phyloP scores from a whole-genome alignment of 768 basidiomycete genomes.

The Boletus sp. region DNA sequence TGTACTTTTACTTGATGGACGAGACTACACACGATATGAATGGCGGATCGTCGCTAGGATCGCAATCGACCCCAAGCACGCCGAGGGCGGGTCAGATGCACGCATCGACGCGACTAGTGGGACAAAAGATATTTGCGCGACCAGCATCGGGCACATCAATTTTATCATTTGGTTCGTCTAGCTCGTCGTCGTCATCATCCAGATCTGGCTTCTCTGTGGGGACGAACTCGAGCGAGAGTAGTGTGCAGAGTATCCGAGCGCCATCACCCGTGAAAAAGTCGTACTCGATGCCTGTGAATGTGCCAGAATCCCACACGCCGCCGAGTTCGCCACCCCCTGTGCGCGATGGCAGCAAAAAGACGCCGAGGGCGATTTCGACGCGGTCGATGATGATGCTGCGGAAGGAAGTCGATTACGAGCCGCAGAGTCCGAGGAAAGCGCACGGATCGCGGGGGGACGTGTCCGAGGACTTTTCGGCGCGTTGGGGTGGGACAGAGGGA shows the following conservation, averaged over 20 bases:
- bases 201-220: conserved; percentile 42
- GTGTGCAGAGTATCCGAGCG: conserved; percentile 26
- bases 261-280: conserved; percentile 45
- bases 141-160: conserved; percentile 16
- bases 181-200: conserved; percentile 26
- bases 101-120: conserved; percentile 14
- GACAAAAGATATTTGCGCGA: conserved; percentile 25
- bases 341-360: conserved; percentile 23
- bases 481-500: too few species aligned
- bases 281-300: conserved; percentile 18
- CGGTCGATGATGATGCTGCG: conserved; percentile 62
- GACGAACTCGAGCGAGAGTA: conserved; percentile 30
- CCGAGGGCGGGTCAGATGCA: conserved; percentile 25
- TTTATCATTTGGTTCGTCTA: conserved; percentile 21
- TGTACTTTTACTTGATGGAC: conserved; percentile 92
- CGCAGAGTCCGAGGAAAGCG: conserved; percentile 65
- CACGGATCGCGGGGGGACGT: conserved; percentile 31
- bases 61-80: conserved; percentile 36
- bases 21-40: conserved; percentile 45
- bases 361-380: conserved; percentile 23
- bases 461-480: conserved; percentile 21
- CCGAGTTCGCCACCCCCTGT: conserved; percentile 26
- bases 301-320: conserved; percentile 20
- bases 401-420: conserved; percentile 70
- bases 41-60: neutral